Evolutionary conservation across 78 protist species (phyloP).

Genomic region (Dictyostelium intermedium): DNA sequence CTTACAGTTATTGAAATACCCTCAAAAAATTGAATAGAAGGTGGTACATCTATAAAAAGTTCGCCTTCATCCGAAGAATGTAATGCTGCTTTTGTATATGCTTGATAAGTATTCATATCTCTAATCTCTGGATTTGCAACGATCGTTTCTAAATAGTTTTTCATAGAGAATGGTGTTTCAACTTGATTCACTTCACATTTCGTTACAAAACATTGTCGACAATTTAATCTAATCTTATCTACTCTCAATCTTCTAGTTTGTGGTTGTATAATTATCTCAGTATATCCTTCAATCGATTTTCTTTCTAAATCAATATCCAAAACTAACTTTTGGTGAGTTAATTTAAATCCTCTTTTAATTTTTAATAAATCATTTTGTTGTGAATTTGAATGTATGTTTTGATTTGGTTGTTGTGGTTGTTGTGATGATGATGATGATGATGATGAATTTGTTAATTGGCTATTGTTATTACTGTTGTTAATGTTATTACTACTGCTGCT

Average conservation of each 20-base stretch:
- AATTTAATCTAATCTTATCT: slow-evolving; percentile 48
- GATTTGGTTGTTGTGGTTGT: background rate
- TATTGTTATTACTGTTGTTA: background rate
- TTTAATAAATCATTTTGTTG: background rate
- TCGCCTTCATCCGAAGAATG: slow-evolving; percentile 66
- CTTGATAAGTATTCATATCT: slow-evolving; percentile 47
- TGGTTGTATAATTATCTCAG: slow-evolving; percentile 63
- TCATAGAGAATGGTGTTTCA: slow-evolving; percentile 29
- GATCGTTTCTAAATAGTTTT: slow-evolving; percentile 38
- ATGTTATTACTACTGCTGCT: background rate
- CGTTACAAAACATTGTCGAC: slow-evolving; percentile 29
- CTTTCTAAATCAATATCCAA: slow-evolving; percentile 59
- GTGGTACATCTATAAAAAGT: slow-evolving; percentile 47
- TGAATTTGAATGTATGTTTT: background rate
- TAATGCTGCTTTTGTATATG: slow-evolving; percentile 48
- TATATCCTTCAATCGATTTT: slow-evolving; percentile 31
- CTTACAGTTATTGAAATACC: slow-evolving; percentile 11
- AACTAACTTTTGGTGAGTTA: slow-evolving; percentile 60
- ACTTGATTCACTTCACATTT: slow-evolving; percentile 20
- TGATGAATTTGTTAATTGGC: too few relatives aligned
- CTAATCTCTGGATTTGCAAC: slow-evolving; percentile 22
- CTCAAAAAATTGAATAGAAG: slow-evolving; percentile 52
- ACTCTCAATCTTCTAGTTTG: slow-evolving; percentile 42
- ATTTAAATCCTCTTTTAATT: slow-evolving; percentile 34
- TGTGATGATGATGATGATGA: background rate